phyloP scores from a whole-genome alignment of 371 early-diverging fungal genomes.

The Mortierella sp. region DNA sequence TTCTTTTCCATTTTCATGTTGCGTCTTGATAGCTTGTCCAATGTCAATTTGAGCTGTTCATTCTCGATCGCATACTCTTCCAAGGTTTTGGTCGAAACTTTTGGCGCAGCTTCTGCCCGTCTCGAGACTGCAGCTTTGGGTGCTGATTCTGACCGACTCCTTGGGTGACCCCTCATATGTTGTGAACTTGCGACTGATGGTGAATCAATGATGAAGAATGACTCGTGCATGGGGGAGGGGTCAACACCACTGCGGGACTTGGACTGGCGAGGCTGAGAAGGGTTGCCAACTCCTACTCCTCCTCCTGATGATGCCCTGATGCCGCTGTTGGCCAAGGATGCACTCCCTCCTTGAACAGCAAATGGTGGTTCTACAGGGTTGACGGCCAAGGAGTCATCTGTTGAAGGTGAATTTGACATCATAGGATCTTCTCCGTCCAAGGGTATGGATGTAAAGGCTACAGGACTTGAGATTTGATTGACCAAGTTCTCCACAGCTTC shows the following conservation, averaged over 20 bases:
- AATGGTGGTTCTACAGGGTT: slow-evolving; percentile 14
- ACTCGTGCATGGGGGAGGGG: slow-evolving; percentile 40
- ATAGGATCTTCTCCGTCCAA: slow-evolving; percentile 62
- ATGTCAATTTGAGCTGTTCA: slow-evolving; percentile 67
- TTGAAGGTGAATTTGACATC: slow-evolving; percentile 16
- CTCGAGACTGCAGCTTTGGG: slow-evolving; percentile 2
- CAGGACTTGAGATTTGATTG: slow-evolving; percentile 77
- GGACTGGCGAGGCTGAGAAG: neutral
- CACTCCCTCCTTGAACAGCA: neutral
- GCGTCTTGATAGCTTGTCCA: slow-evolving; percentile 68
- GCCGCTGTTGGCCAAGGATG: neutral
- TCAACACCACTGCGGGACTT: slow-evolving; percentile 14
- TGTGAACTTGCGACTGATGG: slow-evolving; percentile 11
- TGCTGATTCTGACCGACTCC: slow-evolving; percentile 35
- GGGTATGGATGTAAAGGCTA: slow-evolving; percentile 80
- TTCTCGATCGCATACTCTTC: slow-evolving; percentile 80
- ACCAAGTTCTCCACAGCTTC: slow-evolving; percentile 80
- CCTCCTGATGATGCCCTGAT: neutral
- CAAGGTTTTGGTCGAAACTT: slow-evolving; percentile 55
- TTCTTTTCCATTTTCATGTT: slow-evolving; percentile 79
- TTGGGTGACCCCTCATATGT: slow-evolving; percentile 1
- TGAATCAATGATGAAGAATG: slow-evolving; percentile 48
- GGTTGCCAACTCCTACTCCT: neutral
- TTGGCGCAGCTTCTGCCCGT: neutral
- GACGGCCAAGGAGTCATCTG: slow-evolving; percentile 18